Percentiles rank a stretch among this genome's conserved stretches.
These are phyloP conservation scores for Fomitopsis pulvina DNA, from an alignment of 768 basidiomycete genomes.

Conservation along the genomic window DNA sequence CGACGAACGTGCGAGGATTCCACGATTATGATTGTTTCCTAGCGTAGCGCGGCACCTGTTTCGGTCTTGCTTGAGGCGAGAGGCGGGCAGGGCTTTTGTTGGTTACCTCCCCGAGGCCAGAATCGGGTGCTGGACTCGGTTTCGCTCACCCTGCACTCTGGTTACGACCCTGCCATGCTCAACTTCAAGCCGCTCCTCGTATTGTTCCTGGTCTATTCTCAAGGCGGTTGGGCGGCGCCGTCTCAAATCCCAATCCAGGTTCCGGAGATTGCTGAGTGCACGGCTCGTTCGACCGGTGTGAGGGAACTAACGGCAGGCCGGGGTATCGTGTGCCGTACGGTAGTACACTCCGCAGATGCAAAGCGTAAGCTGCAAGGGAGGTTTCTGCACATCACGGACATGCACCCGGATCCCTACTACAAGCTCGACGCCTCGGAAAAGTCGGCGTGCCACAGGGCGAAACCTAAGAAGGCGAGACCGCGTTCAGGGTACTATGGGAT, in stretches of 20 bases:
- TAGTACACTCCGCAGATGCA: slow-evolving; percentile 9
- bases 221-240: slow-evolving; percentile 30
- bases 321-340: too few relatives aligned
- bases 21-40: not conserved
- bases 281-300: too few relatives aligned
- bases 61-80: not conserved
- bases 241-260: slow-evolving; percentile 33
- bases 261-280: slow-evolving; percentile 27
- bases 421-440: slow-evolving; percentile 39
- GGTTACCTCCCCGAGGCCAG: too few relatives aligned
- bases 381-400: slow-evolving; percentile 79
- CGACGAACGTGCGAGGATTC: not conserved
- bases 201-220: slow-evolving; percentile 14
- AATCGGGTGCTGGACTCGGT: too few relatives aligned
- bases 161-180: slow-evolving; percentile 10
- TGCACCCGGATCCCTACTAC: slow-evolving; percentile 78
- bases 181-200: slow-evolving; percentile 19
- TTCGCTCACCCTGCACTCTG: not conserved
- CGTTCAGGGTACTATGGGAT: slow-evolving; percentile 59
- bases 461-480: slow-evolving; percentile 46
- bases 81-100: not conserved
- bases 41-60: not conserved
- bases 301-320: too few relatives aligned
- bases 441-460: slow-evolving; percentile 63
- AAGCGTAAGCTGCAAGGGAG: slow-evolving; percentile 54